Evolutionary conservation across 495 filamentous ascomycete genomes (phyloP).

Genomic region (Penicillium paradoxum): DNA sequence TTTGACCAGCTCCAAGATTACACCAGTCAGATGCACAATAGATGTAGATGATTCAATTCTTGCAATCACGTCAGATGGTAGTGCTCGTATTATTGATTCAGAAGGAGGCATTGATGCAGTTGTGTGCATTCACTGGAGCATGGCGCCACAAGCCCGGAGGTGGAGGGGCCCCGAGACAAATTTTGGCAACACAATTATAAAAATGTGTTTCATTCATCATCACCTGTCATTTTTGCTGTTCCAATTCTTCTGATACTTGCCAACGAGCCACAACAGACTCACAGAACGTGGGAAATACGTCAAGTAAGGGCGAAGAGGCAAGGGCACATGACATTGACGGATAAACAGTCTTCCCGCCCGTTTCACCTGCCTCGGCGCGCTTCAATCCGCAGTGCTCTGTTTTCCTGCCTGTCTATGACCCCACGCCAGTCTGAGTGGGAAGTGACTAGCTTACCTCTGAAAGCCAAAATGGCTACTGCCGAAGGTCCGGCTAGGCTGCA

Average conservation of each 20-base stretch:
- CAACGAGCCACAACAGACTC: neutral
- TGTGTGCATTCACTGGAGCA: neutral
- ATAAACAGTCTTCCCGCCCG: conserved; percentile 27
- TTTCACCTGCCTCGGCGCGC: conserved; percentile 13
- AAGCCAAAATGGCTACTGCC: conserved; percentile 58
- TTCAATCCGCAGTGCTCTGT: conserved; percentile 1
- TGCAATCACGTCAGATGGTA: conserved; percentile 71
- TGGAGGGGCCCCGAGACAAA: neutral
- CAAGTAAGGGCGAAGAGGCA: conserved; percentile 11
- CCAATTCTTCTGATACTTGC: neutral
- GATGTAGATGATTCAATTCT: conserved; percentile 82
- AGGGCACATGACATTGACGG: conserved; percentile 28
- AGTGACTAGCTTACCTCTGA: neutral
- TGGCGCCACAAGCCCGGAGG: neutral
- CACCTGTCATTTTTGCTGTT: neutral
- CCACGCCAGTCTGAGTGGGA: conserved; percentile 7
- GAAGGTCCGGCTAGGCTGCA: conserved; percentile 59
- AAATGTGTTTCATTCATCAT: neutral
- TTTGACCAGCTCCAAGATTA: conserved; percentile 68
- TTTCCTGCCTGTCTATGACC: conserved; percentile 3
- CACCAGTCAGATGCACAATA: conserved; percentile 70
- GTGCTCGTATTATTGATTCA: conserved; percentile 52
- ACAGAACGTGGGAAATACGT: neutral
- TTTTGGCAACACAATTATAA: neutral
- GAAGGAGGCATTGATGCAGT: conserved; percentile 17